These are phyloP conservation scores for Colletotrichum limetticola DNA, from an alignment of 2,329 filamentous ascomycete genomes.

Conservation along the genomic window DNA sequence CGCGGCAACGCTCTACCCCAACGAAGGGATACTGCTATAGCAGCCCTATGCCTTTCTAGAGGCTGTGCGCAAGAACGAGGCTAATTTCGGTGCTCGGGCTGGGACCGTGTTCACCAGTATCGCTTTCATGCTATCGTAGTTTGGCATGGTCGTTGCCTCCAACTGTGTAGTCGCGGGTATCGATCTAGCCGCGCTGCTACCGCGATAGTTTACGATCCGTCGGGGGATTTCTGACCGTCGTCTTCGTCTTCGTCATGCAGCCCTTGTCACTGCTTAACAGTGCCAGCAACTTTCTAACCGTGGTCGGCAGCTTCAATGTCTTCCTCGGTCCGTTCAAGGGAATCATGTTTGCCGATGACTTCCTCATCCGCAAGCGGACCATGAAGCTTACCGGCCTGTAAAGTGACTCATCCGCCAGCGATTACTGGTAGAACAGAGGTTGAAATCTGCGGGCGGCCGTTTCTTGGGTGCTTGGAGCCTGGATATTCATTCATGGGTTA, in stretches of 20 bases:
- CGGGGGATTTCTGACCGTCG: slow-evolving; percentile 15
- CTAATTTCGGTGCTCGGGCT: not conserved
- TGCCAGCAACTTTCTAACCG: slow-evolving; percentile 38
- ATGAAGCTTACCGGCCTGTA: slow-evolving; percentile 48
- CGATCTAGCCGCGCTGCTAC: slow-evolving; percentile 41
- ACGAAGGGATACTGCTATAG: slow-evolving; percentile 38
- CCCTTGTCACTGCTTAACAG: slow-evolving; percentile 31
- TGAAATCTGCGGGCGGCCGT: slow-evolving; percentile 34
- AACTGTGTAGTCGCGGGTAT: slow-evolving; percentile 33
- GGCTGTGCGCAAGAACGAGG: slow-evolving; percentile 24
- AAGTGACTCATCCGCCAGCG: slow-evolving; percentile 19
- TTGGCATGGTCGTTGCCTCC: slow-evolving; percentile 23
- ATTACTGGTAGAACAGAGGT: slow-evolving; percentile 36
- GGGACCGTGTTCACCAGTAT: slow-evolving; percentile 15
- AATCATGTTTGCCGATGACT: slow-evolving; percentile 46
- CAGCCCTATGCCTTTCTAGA: slow-evolving; percentile 40
- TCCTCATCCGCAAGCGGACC: slow-evolving; percentile 45
- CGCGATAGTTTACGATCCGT: slow-evolving; percentile 31
- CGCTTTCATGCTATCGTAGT: slow-evolving; percentile 4
- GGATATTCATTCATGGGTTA: slow-evolving; percentile 36
- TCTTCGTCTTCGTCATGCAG: slow-evolving; percentile 36
- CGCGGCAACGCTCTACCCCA: slow-evolving; percentile 37
- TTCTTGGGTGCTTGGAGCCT: slow-evolving; percentile 28
- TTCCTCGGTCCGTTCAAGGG: slow-evolving; percentile 47
- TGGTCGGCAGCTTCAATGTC: slow-evolving; percentile 41